These are phyloP conservation scores for Boletus sp. DNA, from an alignment of 1,284 basidiomycete genomes.

Conservation along the genomic window DNA sequence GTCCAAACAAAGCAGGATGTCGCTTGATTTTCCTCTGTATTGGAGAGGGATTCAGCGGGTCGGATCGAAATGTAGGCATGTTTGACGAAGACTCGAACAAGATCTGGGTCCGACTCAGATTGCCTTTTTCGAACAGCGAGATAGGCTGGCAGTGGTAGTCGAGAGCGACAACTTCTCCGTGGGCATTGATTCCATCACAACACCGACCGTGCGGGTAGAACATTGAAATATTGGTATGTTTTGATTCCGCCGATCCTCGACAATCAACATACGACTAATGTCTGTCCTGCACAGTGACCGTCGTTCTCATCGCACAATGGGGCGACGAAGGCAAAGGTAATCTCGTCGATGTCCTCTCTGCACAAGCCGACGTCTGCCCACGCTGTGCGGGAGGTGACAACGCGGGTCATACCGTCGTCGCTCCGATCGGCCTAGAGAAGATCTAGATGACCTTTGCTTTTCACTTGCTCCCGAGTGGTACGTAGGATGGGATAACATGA, in stretches of 20 bases:
- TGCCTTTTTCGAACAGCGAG: slow-evolving; percentile 5
- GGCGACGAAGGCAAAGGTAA: slow-evolving; percentile 97
- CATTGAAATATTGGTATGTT: too few relatives aligned
- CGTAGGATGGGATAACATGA: slow-evolving; percentile 24
- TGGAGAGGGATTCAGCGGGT: slow-evolving; percentile 45
- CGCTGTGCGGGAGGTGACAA: slow-evolving; percentile 98
- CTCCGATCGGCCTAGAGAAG: slow-evolving; percentile 63
- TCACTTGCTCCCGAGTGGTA: slow-evolving; percentile 92
- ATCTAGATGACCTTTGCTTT: slow-evolving; percentile 88
- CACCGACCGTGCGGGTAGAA: too few relatives aligned
- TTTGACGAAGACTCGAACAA: neutral
- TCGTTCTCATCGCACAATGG: slow-evolving; percentile 89
- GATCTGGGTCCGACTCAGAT: too few relatives aligned
- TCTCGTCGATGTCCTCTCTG: slow-evolving; percentile 89
- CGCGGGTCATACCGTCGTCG: slow-evolving; percentile 97
- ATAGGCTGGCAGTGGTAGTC: too few relatives aligned
- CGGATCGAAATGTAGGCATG: slow-evolving; percentile 61
- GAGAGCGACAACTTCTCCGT: too few relatives aligned
- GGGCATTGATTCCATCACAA: neutral
- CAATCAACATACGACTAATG: neutral
- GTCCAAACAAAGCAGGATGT: slow-evolving; percentile 73
- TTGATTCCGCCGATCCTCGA: neutral
- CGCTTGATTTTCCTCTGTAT: slow-evolving; percentile 48
- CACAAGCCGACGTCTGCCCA: slow-evolving; percentile 89
- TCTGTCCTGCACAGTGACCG: slow-evolving; percentile 50